These are phyloP conservation scores for Globisporangium viniferum DNA, from an alignment of 352 stramenopile species.

Conservation along the genomic window DNA sequence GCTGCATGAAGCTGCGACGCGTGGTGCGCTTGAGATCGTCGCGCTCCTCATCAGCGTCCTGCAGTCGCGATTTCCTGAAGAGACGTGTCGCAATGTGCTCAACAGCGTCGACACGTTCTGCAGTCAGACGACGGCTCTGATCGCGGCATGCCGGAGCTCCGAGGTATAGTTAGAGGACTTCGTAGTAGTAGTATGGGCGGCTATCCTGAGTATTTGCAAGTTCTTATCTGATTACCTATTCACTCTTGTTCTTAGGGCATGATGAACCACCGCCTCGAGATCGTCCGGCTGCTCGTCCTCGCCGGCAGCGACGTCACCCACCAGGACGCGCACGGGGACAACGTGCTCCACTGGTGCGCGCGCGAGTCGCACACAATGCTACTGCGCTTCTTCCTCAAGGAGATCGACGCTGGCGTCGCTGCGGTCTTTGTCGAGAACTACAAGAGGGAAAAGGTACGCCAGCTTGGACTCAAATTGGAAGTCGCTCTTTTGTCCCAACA, in stretches of 20 bases:
- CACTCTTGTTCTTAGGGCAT: conserved; percentile 22
- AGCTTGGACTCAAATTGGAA: neutral
- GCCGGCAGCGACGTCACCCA: conserved; percentile 37
- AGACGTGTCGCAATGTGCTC: conserved; percentile 28
- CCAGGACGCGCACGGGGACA: conserved; percentile 59
- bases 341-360: conserved; percentile 65
- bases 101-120: conserved; percentile 51
- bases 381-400: conserved; percentile 53
- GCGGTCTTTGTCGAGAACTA: conserved; percentile 48
- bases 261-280: conserved; percentile 36
- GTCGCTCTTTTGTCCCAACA: neutral
- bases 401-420: conserved; percentile 48
- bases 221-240: neutral
- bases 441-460: conserved; percentile 50
- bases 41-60: conserved; percentile 35
- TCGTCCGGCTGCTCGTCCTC: conserved; percentile 47
- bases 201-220: too few relatives aligned
- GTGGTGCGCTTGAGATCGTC: conserved; percentile 34
- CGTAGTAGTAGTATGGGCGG: too few relatives aligned
- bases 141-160: conserved; percentile 52
- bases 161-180: conserved; percentile 15
- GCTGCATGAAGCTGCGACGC: conserved; percentile 49
- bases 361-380: conserved; percentile 44
- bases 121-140: conserved; percentile 49
- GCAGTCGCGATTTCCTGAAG: conserved; percentile 25